These are phyloP conservation scores for Hordeum pubiflorum DNA, from an alignment of 202 grass and related monocot genomes.

Conservation along the genomic window DNA sequence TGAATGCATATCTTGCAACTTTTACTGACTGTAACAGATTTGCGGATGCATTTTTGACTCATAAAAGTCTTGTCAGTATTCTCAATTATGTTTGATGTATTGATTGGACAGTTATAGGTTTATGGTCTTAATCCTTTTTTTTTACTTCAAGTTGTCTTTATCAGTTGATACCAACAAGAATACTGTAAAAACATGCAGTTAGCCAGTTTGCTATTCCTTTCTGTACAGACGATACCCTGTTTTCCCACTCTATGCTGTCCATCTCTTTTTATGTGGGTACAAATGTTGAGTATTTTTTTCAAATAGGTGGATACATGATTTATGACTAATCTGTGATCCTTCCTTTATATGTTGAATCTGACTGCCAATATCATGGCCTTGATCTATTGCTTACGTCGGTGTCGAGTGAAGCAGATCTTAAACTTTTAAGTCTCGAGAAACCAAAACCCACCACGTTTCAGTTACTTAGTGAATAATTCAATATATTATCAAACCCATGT, in stretches of 20 bases:
- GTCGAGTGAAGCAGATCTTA: slow-evolving; percentile 18
- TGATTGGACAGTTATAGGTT: neutral
- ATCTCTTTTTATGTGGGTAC: neutral
- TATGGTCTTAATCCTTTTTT: neutral
- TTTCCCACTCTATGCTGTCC: neutral
- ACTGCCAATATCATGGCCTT: neutral
- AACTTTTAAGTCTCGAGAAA: slow-evolving; percentile 20
- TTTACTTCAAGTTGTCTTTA: neutral
- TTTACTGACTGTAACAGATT: neutral
- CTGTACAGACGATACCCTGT: neutral
- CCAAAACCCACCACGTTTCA: slow-evolving; percentile 18
- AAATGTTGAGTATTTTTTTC: neutral
- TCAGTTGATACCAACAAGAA: neutral
- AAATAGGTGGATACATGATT: neutral
- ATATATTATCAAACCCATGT: slow-evolving; percentile 9
- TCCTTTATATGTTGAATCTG: neutral
- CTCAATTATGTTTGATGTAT: neutral
- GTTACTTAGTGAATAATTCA: neutral
- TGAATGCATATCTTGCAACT: neutral
- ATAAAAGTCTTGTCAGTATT: neutral
- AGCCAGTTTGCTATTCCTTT: neutral
- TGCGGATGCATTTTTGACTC: neutral
- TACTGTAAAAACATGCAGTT: neutral
- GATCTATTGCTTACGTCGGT: neutral
- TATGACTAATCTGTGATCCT: neutral